Evolutionary conservation across 1,284 basidiomycete species (phyloP).

Genomic region (Trichosporon sp.): DNA sequence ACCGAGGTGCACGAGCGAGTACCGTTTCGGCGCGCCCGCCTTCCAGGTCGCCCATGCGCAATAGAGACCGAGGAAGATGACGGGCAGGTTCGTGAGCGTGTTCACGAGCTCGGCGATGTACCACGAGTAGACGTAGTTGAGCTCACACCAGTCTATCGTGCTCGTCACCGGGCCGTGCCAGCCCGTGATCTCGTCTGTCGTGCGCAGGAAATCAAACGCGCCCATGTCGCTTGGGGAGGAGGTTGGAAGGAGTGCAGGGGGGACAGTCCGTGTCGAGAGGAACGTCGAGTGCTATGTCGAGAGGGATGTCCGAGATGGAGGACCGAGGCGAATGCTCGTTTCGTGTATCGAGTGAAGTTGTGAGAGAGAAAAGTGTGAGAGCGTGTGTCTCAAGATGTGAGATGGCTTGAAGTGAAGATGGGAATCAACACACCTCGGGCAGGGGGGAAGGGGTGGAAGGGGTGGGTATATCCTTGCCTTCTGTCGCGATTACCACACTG

Average conservation of each 20-base stretch:
- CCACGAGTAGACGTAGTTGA: constrained; percentile 53
- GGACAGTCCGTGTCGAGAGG: neutral
- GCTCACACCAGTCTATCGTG: constrained; percentile 50
- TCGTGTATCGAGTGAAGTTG: neutral
- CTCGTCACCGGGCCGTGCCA: constrained; percentile 27
- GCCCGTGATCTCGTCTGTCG: constrained; percentile 26
- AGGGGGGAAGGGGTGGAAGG: too few species aligned
- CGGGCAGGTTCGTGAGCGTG: constrained; percentile 58
- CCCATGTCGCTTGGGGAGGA: constrained; percentile 34
- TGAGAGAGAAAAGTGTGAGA: neutral
- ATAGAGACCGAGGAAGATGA: constrained; percentile 56
- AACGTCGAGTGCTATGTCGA: neutral
- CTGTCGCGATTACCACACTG: neutral
- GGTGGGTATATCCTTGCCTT: neutral
- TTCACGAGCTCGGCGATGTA: constrained; percentile 58
- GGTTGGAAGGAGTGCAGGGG: neutral
- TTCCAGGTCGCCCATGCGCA: constrained; percentile 42
- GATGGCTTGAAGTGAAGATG: too few species aligned
- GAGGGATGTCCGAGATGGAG: neutral
- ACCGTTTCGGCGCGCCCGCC: constrained; percentile 43
- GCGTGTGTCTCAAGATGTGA: neutral
- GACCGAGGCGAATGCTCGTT: neutral
- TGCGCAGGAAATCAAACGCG: constrained; percentile 51
- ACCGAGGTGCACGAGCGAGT: constrained; percentile 48
- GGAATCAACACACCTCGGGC: neutral